phyloP scores from a whole-genome alignment of 306 rosid species.

The Cucumis melo region DNA sequence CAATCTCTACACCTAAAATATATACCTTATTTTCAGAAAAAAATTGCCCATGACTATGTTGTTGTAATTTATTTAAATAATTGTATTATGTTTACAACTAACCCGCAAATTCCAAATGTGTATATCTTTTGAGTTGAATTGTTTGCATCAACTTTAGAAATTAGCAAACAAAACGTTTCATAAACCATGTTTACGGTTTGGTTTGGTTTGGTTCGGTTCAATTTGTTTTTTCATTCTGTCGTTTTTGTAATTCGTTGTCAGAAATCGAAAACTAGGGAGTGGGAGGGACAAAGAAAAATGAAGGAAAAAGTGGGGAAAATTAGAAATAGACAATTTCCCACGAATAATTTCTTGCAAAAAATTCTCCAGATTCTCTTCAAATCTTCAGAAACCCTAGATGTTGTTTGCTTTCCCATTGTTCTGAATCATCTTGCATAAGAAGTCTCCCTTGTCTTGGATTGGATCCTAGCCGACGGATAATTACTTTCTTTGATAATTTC shows the following conservation, averaged over 20 bases:
- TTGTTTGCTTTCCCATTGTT: background rate
- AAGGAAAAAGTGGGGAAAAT: background rate
- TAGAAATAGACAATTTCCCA: background rate
- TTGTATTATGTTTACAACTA: too few species aligned
- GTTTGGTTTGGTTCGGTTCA: background rate
- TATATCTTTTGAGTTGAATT: too few species aligned
- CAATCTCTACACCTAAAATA: too few species aligned
- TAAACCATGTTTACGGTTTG: background rate
- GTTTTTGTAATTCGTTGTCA: background rate
- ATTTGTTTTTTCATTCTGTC: background rate
- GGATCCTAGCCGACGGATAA: background rate
- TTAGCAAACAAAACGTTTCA: too few species aligned
- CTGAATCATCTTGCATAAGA: background rate
- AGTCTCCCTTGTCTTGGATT: background rate
- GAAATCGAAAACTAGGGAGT: background rate
- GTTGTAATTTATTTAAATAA: too few species aligned
- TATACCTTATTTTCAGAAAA: too few species aligned
- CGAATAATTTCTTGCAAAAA: background rate
- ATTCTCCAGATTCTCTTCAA: background rate
- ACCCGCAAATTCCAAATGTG: too few species aligned
- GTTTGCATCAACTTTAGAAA: too few species aligned
- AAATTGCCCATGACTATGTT: too few species aligned
- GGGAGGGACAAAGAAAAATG: background rate
- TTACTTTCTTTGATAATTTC: background rate
- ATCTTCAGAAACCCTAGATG: constrained; percentile 6